phyloP scores from a whole-genome alignment of 176 grass and related monocot species.

The Pontederia paniculata region DNA sequence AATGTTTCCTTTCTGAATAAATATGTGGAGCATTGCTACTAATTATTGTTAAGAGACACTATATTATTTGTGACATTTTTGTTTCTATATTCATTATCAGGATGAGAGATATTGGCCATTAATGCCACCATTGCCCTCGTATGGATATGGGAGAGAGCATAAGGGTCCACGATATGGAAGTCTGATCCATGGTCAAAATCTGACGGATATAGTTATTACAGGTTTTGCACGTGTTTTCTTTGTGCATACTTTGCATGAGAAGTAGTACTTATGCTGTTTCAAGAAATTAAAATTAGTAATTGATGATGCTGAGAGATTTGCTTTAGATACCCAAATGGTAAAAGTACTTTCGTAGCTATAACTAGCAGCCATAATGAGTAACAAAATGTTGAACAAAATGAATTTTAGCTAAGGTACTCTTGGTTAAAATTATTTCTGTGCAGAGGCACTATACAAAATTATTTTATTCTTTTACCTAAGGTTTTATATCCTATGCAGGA shows the following conservation, averaged over 20 bases:
- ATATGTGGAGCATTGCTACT: neutral
- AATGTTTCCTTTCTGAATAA: neutral
- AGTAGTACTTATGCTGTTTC: neutral
- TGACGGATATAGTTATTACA: constrained; percentile 83
- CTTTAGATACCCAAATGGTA: neutral
- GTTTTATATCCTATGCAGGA: constrained; percentile 44
- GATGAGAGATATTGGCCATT: constrained; percentile 74
- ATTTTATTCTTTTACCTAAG: constrained; percentile 5
- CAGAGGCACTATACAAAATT: neutral
- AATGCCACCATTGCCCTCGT: constrained; percentile 76
- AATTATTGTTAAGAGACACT: neutral
- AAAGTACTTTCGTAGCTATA: no score
- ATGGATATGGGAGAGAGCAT: constrained; percentile 79
- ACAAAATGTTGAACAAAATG: no score
- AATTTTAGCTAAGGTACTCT: neutral
- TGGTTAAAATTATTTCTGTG: neutral
- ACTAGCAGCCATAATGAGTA: no score
- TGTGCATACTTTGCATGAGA: neutral
- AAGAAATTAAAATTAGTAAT: neutral
- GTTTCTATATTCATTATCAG: constrained; percentile 27
- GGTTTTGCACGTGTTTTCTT: constrained; percentile 24
- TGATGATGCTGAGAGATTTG: constrained; percentile 11
- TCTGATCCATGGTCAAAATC: constrained; percentile 92
- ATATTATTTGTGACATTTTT: neutral
- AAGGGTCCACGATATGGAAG: constrained; percentile 84